Evolutionary conservation across 192 early-diverging fungal genomes (phyloP), one percentile per base, ranked within the genome.

Genomic region (Umbelopsis vinacea): DNA sequence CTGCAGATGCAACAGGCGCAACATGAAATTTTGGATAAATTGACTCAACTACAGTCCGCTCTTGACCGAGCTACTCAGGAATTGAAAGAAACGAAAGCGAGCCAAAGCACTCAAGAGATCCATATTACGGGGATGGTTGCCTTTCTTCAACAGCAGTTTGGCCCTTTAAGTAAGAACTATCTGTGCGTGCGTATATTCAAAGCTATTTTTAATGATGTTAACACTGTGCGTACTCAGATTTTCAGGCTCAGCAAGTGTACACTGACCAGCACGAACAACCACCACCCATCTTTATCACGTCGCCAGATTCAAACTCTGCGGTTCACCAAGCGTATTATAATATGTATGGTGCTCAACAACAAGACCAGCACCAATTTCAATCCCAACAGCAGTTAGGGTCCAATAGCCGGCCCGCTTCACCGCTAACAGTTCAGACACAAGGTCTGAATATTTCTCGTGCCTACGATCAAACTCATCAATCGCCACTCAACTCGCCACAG

Each of bases 1-100:
- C 86, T 88, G 24, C 88, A 94, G 85, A 80, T 95, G 53, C 91
- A 94, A 80, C 89, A 17, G 83, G 88, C 11, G 93, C 95, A 74
- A 84, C 85, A 21, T 29, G 91, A 92, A 52, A 84, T 94, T 55
- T 79, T 89, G 45, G 89, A 91, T 80, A 89, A 92, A 68, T 80
- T 95, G 60, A 82, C 86, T 23, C 86, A 89, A 29, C 79, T 96
- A 14, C 90, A 94, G 73, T 90, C 91, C 60, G 89, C 89, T 67
- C 91, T 92, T 71, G 74, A 80, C 15, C 87, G 92, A 68, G 88
- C 95, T 21, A 81, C 87, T 11, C 85, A 92, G 37, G 92, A 95
- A 73, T 80, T 96, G 54, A 77, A 83, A 23, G 92, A 94, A 66
- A 91, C 88, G 0, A 88, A 88, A 45, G 84, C 87, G 70, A 91